Evolutionary conservation across 2,329 filamentous ascomycete genomes (phyloP).

Genomic region (Emergomyces orientalis): DNA sequence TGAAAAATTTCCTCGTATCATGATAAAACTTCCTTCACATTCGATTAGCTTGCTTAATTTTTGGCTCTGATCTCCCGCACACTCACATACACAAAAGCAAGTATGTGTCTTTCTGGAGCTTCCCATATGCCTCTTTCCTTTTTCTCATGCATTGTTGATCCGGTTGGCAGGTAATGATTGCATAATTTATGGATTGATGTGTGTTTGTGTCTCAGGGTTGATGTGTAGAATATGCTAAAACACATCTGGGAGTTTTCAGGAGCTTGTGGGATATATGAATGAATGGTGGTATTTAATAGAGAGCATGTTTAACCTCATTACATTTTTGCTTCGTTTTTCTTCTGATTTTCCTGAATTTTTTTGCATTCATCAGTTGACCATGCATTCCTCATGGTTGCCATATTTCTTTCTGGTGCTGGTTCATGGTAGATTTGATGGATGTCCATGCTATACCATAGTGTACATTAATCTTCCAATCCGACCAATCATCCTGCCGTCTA

Average conservation of each 20-base stretch:
- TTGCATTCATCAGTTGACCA: background rate
- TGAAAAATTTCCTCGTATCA: background rate
- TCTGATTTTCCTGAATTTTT: background rate
- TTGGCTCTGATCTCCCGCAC: background rate
- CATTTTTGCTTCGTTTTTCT: background rate
- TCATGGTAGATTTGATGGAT: background rate
- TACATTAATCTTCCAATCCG: background rate
- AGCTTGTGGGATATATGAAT: background rate
- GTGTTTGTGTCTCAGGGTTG: background rate
- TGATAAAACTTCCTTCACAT: background rate
- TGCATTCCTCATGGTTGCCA: background rate
- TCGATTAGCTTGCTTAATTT: background rate
- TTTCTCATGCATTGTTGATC: background rate
- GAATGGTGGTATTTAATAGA: background rate
- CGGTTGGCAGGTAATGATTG: background rate
- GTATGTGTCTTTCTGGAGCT: background rate
- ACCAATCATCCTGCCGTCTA: background rate
- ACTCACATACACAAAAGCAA: background rate
- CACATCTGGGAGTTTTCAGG: background rate
- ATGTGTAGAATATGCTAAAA: background rate
- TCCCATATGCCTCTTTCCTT: background rate
- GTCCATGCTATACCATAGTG: background rate
- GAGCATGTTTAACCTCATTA: background rate
- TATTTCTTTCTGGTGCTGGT: background rate
- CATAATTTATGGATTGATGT: background rate